Base-by-base conservation (phyloP, 176 grass and related monocot species). In the Avena insularis region DNA sequence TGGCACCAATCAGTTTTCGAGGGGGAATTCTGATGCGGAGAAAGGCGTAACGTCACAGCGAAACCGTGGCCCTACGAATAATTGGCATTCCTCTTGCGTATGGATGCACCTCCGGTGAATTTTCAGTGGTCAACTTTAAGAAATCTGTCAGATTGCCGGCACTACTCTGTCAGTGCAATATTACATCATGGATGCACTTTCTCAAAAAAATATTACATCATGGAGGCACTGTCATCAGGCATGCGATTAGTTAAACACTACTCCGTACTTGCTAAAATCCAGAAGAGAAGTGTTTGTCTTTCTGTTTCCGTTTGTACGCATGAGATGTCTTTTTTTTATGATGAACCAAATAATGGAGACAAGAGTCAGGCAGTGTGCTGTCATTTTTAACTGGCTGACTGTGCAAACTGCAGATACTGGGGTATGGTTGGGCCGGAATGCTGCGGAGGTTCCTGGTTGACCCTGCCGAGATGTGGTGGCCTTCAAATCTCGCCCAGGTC, bases 401-500 rank as follows among this genome's bases (percentile, higher is more conserved):
- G 12, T 78, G 76, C 25, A 75, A 51, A 8, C 60, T 55, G 43
- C 95, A 97, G 95, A 68, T 97, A 80, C 65, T 97, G 57, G 95
- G 95, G 29, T 97, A 97, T 88, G 95, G 95, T 8, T 97, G 95
- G 95, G 95, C 95, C 48, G 95, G 95, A 25, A 84, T 97, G 91
- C 86, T 95, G 33, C 86, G 95, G 82, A 93, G 93, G 79, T 97
- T 93, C 81, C 85, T 97, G 23, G 95, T 97, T n/a, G 93, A 97
- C n/a, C 95, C 95, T 61, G 95, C 89, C 3, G 95, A 97, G 48
- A 97, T 97, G 95, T 97, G 95, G 95, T 97, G 95, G 95, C 95
- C 95, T 85, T 97, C 95, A 38, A 97, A 97, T 68, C 93, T 98
- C 21, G 95, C 93, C 59, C 95, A 98, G 81, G 95, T 98, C 83